A percentile compares a stretch with the other conserved stretches of the same genome.
Conservation (phyloP, 768 basidiomycete genomes). For the Amanita polypyramis region DNA sequence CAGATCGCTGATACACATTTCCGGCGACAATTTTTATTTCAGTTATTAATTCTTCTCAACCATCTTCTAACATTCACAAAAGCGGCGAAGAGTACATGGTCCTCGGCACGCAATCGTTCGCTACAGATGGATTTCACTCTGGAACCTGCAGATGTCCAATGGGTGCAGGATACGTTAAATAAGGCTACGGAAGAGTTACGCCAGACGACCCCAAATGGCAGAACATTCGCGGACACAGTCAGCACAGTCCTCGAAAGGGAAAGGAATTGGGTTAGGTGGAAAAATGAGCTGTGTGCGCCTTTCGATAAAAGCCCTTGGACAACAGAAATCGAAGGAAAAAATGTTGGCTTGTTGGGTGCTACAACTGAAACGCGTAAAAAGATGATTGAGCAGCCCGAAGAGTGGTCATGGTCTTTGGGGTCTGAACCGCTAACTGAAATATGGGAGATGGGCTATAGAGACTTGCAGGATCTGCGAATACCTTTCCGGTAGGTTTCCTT, state of each 20-base stretch:
- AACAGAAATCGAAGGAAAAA: slow-evolving; percentile 34
- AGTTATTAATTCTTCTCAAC: slow-evolving; percentile 67
- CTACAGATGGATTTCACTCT: slow-evolving; percentile 79
- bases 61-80: slow-evolving; percentile 72
- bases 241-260: slow-evolving; percentile 67
- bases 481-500: slow-evolving; percentile 49
- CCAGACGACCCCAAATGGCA: slow-evolving; percentile 70
- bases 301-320: slow-evolving; percentile 70
- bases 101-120: slow-evolving; percentile 59
- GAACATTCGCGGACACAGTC: slow-evolving; percentile 67
- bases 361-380: slow-evolving; percentile 40
- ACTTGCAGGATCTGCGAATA: slow-evolving; percentile 48
- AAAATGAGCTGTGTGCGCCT: slow-evolving; percentile 68
- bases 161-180: slow-evolving; percentile 62
- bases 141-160: slow-evolving; percentile 54
- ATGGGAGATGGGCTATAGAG: slow-evolving; percentile 74
- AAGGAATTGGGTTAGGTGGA: slow-evolving; percentile 88
- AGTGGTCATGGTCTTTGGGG: slow-evolving; percentile 59
- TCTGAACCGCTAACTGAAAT: slow-evolving; percentile 68
- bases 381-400: slow-evolving; percentile 45
- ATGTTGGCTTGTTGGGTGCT: slow-evolving; percentile 51
- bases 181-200: slow-evolving; percentile 52
- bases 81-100: slow-evolving; percentile 48
- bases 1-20: slow-evolving; percentile 88
- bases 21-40: slow-evolving; percentile 87